Base-by-base conservation (phyloP, 1,284 basidiomycete species). In the Boletellus sp. region DNA sequence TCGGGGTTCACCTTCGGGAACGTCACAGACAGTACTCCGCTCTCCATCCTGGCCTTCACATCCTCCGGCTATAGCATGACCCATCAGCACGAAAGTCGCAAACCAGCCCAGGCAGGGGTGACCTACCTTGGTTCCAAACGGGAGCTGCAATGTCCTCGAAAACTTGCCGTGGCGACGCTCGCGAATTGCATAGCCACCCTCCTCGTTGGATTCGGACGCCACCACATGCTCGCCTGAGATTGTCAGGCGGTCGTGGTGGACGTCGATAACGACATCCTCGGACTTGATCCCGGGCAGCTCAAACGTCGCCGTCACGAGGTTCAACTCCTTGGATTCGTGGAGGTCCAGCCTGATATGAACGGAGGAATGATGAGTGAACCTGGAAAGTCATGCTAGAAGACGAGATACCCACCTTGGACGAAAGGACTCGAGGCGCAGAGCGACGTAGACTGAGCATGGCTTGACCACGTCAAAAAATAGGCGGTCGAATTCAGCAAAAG, bases 271-370 rank as follows among this genome's bases (percentile, higher is more conserved):
- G 36, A 77, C 60, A 17, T 73, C 63, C 35, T 71, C 66, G 43
- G 69, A 66, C 49, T 61, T 65, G 42, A 76, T 36, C 0, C 73
- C 70, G 2, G 74, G 73, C 23, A 77, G 57, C 46, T 76, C 72
- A 47, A 77, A 73, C 0, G 66, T 68, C 5, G 73, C 73, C 0
- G 68, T 71, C 14, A 78, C 65, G 8, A 53, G 33, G 49, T 75
- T 74, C 11, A 53, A 56, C 2, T 69, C 61, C 17, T 50, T 45
- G 49, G 69, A 63, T 52, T 76, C 72, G 41, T 72, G 63, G 0
- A 74, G 42, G 48, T 76, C 73, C 58, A 76, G 69, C 35, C 74
- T 73, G 13, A 20, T n/a, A n/a, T n/a, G 4, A 14, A n/a, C 10
- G 33, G 29, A 21, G 25, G 7, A 36, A 17, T 2, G 25, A 45